Base-by-base conservation (phyloP, 768 basidiomycete species). In the Asterophora lycoperdoides region DNA sequence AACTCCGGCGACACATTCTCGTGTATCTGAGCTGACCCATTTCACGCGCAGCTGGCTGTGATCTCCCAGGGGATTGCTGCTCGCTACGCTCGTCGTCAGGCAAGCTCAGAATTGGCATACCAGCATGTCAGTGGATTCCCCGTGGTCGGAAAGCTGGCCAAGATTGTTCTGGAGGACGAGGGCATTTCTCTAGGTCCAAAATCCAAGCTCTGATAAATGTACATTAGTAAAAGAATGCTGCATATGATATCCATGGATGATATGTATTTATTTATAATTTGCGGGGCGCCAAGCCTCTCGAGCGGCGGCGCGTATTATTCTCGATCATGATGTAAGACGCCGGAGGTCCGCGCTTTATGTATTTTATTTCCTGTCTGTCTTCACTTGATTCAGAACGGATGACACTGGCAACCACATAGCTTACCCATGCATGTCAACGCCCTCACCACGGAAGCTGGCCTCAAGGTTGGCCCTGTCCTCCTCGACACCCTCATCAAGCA, bases 31-130 rank as follows among this genome's bases (percentile, higher is more conserved):
- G n/a, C 36, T 44, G 35, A 48, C 44, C 51, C 29, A 38, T 35
- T 32, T 29, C 26, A 42, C 46, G 32, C 42, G 23, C 46, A 88
- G 88, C 66, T 88, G 19, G 76, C 89, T 0, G 76, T 95, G 50
- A 94, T 96, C 56, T 71, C 81, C 1, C 93, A 96, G 68, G 93
- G 93, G 3, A 93, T 96, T 54, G 89, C 93, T 1, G 93, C 93
- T 26, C 79, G 93, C 37, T 81, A 80, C 44, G 90, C 91, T 1
- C 76, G 85, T 19, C 80, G 89, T 15, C 93, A 96, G 65, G 92
- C 93, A 3, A 93, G 89, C 62, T 94, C 92, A 0, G 91, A 92
- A 64, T 70, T 72, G 36, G 93, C 93, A 6, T 69, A 64, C 36
- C 47, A 69, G 7, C 68, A 79, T 49, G 64, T 56, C 0, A 48